Percentiles rank a stretch among this genome's conserved stretches.
phyloP scores from a whole-genome alignment of 352 stramenopile species.

The Phytophthora foliorum region DNA sequence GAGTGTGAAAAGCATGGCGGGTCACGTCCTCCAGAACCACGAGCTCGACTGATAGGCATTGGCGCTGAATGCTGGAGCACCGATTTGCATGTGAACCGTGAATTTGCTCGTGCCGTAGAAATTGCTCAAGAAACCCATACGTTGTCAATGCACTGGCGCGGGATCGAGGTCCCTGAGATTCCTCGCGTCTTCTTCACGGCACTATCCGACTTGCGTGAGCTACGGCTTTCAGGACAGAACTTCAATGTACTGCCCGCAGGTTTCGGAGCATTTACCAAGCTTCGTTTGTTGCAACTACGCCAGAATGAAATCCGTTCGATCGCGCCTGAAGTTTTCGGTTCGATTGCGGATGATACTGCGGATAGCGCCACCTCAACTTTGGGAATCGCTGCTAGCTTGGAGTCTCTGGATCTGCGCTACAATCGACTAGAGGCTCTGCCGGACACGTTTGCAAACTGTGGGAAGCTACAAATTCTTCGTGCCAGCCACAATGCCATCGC shows the following conservation, averaged over 20 bases:
- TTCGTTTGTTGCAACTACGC: conserved; percentile 70
- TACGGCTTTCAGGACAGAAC: conserved; percentile 70
- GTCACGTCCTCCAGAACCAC: conserved; percentile 41
- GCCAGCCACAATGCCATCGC: conserved; percentile 60
- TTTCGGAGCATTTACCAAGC: conserved; percentile 47
- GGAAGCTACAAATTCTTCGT: conserved; percentile 51
- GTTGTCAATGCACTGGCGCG: conserved; percentile 80
- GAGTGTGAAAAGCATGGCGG: conserved; percentile 49
- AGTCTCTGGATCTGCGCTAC: conserved; percentile 77
- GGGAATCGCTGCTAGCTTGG: conserved; percentile 37
- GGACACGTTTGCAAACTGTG: conserved; percentile 49
- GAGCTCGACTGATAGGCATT: conserved; percentile 52
- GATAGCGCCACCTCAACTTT: background rate
- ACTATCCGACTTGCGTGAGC: conserved; percentile 50
- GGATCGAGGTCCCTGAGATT: conserved; percentile 55
- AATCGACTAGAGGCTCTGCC: conserved; percentile 62
- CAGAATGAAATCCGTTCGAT: conserved; percentile 68
- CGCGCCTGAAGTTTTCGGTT: conserved; percentile 51
- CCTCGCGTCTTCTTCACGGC: conserved; percentile 60
- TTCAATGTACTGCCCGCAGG: conserved; percentile 48
- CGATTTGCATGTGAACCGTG: conserved; percentile 69
- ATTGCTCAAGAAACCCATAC: conserved; percentile 43
- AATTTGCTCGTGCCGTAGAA: conserved; percentile 57
- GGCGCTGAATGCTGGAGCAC: conserved; percentile 75
- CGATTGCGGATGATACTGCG: background rate